Percentiles rank a stretch among this genome's conserved stretches.
These are phyloP conservation scores for Xylariaceae sp. DNA, from an alignment of 2,329 filamentous ascomycete genomes.

Conservation along the genomic window DNA sequence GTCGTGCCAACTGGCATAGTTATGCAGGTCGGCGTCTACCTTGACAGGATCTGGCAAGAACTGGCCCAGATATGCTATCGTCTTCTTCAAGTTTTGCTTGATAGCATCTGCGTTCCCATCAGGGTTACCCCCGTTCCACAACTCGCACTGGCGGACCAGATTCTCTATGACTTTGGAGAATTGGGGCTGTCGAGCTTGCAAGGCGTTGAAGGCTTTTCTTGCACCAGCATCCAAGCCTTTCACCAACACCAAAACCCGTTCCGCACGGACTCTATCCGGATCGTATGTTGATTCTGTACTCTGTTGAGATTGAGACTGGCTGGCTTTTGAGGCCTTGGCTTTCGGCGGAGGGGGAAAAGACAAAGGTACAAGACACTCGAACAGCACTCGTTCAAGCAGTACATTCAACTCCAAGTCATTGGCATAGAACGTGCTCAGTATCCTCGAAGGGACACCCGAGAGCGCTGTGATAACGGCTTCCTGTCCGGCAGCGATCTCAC, in stretches of 20 bases:
- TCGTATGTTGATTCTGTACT: constrained; percentile 48
- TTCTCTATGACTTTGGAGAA: constrained; percentile 69
- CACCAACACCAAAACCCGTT: constrained; percentile 78
- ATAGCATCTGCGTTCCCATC: constrained; percentile 65
- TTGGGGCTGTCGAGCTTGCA: constrained; percentile 73
- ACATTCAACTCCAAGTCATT: constrained; percentile 85
- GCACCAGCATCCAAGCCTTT: constrained; percentile 73
- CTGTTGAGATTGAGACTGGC: constrained; percentile 47
- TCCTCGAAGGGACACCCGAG: constrained; percentile 74
- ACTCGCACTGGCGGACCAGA: constrained; percentile 82
- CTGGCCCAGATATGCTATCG: constrained; percentile 68
- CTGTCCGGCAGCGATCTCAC: constrained; percentile 79
- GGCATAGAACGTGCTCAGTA: constrained; percentile 84
- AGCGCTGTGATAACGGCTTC: constrained; percentile 72
- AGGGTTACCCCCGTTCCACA: constrained; percentile 83
- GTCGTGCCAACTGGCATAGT: constrained; percentile 88
- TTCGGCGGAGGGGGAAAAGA: constrained; percentile 71
- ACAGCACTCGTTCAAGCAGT: constrained; percentile 77
- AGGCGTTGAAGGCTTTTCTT: constrained; percentile 82
- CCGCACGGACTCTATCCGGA: constrained; percentile 72
- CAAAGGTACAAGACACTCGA: constrained; percentile 86
- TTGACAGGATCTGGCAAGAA: constrained; percentile 72
- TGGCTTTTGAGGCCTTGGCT: constrained; percentile 57
- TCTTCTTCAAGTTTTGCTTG: constrained; percentile 66
- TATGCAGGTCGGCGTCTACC: constrained; percentile 74